Conservation (phyloP, 164 flowering plant genomes). For the Litsea cubeba region DNA sequence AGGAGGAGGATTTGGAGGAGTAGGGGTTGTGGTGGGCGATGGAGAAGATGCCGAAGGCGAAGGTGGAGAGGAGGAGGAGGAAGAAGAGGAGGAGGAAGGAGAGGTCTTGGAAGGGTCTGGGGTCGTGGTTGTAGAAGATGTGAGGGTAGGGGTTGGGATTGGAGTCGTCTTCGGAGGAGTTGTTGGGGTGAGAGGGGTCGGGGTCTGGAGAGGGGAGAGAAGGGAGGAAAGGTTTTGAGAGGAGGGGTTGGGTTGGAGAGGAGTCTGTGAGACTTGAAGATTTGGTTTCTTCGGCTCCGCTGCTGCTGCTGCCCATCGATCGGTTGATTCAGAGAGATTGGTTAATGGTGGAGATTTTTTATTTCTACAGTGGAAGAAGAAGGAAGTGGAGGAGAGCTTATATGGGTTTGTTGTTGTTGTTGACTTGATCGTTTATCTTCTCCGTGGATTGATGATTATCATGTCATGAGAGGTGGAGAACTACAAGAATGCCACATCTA, state of each 20-base stretch:
- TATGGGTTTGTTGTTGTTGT: too few species aligned
- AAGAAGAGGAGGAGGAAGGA: conserved; percentile 66
- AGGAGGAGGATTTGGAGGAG: conserved; percentile 44
- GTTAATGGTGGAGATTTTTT: too few species aligned
- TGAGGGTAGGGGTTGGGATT: conserved; percentile 53
- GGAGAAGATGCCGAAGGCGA: conserved; percentile 77
- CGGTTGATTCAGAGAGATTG: conserved; percentile 8
- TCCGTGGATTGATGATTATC: too few species aligned
- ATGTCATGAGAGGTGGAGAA: too few species aligned
- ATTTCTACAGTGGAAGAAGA: too few species aligned
- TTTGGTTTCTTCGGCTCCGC: conserved; percentile 30
- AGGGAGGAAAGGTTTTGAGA: conserved; percentile 34
- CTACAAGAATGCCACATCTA: too few species aligned
- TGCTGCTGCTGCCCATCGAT: conserved; percentile 32
- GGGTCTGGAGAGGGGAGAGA: conserved; percentile 18
- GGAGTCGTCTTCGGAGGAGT: conserved; percentile 1
- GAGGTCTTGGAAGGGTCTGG: conserved; percentile 64
- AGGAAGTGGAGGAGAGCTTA: too few species aligned
- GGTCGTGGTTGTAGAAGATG: conserved; percentile 71
- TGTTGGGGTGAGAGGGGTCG: conserved; percentile 7
- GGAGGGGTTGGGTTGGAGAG: conserved; percentile 55
- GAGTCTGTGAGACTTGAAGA: conserved; percentile 30
- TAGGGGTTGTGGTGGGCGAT: conserved; percentile 49
- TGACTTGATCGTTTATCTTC: too few species aligned
- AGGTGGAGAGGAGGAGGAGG: conserved; percentile 59